These are phyloP conservation scores for Kodamaea jinghongensis DNA, from an alignment of 805 yeast species.

Conservation along the genomic window DNA sequence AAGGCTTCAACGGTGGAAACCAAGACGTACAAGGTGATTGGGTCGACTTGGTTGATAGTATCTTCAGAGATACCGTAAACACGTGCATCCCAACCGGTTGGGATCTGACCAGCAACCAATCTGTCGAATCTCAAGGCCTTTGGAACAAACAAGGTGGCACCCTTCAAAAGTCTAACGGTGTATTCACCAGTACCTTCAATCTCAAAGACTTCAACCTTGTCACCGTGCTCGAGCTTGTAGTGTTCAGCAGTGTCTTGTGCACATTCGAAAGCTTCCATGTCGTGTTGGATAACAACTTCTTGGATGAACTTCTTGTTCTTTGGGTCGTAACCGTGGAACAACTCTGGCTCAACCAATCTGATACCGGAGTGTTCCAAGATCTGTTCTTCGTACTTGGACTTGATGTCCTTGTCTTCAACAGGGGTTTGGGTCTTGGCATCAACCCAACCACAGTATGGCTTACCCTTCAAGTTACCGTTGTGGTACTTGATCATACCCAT, in stretches of 20 bases:
- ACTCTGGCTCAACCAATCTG: slow-evolving; percentile 93
- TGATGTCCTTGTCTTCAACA: slow-evolving; percentile 92
- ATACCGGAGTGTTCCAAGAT: slow-evolving; percentile 95
- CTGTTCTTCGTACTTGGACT: slow-evolving; percentile 83
- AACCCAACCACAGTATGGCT: slow-evolving; percentile 95
- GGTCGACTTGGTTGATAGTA: slow-evolving; percentile 91
- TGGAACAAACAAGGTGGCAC: slow-evolving; percentile 88
- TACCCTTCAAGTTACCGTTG: slow-evolving; percentile 85
- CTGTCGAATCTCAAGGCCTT: slow-evolving; percentile 78
- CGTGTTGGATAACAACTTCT: slow-evolving; percentile 95
- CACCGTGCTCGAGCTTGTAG: slow-evolving; percentile 92
- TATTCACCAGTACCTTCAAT: slow-evolving; percentile 88
- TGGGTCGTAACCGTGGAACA: slow-evolving; percentile 93
- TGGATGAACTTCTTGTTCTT: slow-evolving; percentile 88
- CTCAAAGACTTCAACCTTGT: slow-evolving; percentile 86
- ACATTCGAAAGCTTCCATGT: slow-evolving; percentile 92
- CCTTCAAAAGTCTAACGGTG: slow-evolving; percentile 86
- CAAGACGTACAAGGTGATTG: slow-evolving; percentile 86
- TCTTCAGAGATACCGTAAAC: slow-evolving; percentile 95
- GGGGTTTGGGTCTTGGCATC: slow-evolving; percentile 91
- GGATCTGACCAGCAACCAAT: slow-evolving; percentile 89
- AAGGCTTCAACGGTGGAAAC: slow-evolving; percentile 96
- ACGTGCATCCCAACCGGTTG: slow-evolving; percentile 97
- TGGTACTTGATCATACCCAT: slow-evolving; percentile 97
- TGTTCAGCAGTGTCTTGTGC: slow-evolving; percentile 94